These are phyloP conservation scores for Agapanthus africanus DNA, from an alignment of 106 monocot genomes.

Conservation along the genomic window DNA sequence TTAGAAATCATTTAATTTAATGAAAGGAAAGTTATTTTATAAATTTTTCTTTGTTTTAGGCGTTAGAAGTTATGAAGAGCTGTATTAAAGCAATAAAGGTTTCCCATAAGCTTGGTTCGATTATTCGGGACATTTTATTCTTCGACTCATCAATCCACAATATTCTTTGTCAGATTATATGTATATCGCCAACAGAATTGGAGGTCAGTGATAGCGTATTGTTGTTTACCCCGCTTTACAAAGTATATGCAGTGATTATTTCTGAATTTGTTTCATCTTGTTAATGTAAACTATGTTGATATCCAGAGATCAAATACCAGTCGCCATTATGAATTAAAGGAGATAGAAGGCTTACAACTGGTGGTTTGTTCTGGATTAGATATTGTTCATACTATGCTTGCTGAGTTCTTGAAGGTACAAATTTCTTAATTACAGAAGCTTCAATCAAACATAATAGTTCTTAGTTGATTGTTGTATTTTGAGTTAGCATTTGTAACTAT, in stretches of 20 bases:
- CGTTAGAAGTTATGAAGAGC: conserved; percentile 60
- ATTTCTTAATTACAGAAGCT: not conserved
- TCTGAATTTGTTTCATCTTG: not conserved
- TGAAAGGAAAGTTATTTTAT: not conserved
- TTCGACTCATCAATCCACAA: conserved; percentile 66
- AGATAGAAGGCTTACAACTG: conserved; percentile 51
- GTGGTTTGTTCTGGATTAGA: conserved; percentile 56
- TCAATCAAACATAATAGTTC: too few species aligned
- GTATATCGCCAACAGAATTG: conserved; percentile 36
- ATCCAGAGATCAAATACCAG: conserved; percentile 38
- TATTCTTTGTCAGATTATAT: conserved; percentile 50
- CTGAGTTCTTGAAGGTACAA: conserved; percentile 52
- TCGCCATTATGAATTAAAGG: conserved; percentile 41
- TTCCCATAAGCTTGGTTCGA: conserved; percentile 25
- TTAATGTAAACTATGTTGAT: not conserved
- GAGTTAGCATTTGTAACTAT: not conserved
- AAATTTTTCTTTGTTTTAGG: conserved; percentile 25
- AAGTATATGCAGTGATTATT: not conserved
- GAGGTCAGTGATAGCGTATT: conserved; percentile 31
- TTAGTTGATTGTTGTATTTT: not conserved
- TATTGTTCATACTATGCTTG: conserved; percentile 34
- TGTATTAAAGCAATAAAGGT: conserved; percentile 30
- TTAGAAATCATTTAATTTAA: not conserved
- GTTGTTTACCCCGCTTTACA: not conserved
- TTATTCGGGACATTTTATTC: conserved; percentile 51